Base-by-base conservation (phyloP, 495 filamentous ascomycete genomes). In the Daldinia caldariorum region DNA sequence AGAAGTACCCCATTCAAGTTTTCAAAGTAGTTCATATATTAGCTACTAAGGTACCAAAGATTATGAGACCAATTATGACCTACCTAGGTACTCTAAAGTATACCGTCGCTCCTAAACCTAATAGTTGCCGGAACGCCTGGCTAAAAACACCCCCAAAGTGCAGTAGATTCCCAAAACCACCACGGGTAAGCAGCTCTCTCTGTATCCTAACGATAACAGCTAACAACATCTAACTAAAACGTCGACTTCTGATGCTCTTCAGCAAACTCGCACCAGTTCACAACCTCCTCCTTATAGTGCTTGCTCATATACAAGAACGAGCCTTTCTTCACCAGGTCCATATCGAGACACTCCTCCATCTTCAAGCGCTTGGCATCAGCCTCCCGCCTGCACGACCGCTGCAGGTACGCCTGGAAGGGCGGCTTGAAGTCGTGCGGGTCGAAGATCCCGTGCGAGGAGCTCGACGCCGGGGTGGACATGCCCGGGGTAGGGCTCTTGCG, bases 301-400 rank as follows among this genome's bases (percentile, higher is more conserved):
- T 47, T 32, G 9, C 69, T 71, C 63, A 67, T 67, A 16, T 47
- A 71, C 6, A 67, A 43, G 22, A 67, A 59, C 8, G 63, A 59
- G 5, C 63, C 63, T 20, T 39, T 67, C 47, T 55, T 58, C 1
- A 63, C 43, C 37, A 59, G 35, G 3, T 20, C 59, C 69, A 71
- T 71, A 29, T 71, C 69, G 0, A 71, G 63, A 9, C 54, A 55
- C 6, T 26, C 63, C 3, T 71, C 69, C 10, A 43, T 63, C 13
- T 61, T 43, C 14, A 63, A 31, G 0, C 18, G 29, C 47, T 63
- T 20, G 4, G 54, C 60, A 3, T 60, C 47, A 0, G 13, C 49
- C 13, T n/a, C 55, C 13, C 13, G 32, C 32, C 10, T 4, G 16
- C 18, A 37, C 20, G 13, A 6, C 16, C 39, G 29, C 0, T 38